Evolutionary conservation across 805 yeast species (phyloP), one percentile per base, ranked within the genome.

Genomic region (Kodamaea hsintzibuensis): DNA sequence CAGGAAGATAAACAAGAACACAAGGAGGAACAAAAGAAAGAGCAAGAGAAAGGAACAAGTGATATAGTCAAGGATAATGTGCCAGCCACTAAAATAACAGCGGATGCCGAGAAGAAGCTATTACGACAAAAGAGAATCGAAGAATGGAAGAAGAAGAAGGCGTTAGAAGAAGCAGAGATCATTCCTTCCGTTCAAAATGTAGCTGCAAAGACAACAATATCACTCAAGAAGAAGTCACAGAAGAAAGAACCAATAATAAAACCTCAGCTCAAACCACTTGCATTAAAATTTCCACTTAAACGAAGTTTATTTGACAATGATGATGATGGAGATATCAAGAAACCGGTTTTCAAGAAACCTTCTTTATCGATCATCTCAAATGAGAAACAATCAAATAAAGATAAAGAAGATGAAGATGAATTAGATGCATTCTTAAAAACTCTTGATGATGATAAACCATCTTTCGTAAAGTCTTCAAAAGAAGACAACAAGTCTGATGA

Each of bases 101-200:
- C 44, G 2, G 44, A 17, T 40, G 44, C 55, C 9, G 62, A 61
- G 10, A 57, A 58, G 47, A 62, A 61, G 53, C 47, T 54, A 14
- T 70, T 67, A 42, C 69, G 79, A 44, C 73, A 71, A 44, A 65
- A 67, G 56, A 72, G 78, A 54, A 62, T 82, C 0, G 81, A 78
- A 53, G 82, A 80, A 22, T 83, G 86, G 86, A 82, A 80, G 64
- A 71, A 65, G 68, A 76, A 72, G 57, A 50, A 68, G 60, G 64
- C 63, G 42, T 49, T 47, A 3, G 44, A 42, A 42, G 38, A 33
- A 6, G 44, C 44, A 4, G 44, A 40, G n/a, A 7, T 22, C 25
- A 17, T 22, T 7, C 44, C 44, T 17, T 7, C 17, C 3, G 13
- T 19, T 5, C 16, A 40, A 17, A 14, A 22, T 22, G 25, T 33